Evolutionary conservation across 768 basidiomycete genomes (phyloP).

Genomic region (Phylloporus rhodoxanthus): DNA sequence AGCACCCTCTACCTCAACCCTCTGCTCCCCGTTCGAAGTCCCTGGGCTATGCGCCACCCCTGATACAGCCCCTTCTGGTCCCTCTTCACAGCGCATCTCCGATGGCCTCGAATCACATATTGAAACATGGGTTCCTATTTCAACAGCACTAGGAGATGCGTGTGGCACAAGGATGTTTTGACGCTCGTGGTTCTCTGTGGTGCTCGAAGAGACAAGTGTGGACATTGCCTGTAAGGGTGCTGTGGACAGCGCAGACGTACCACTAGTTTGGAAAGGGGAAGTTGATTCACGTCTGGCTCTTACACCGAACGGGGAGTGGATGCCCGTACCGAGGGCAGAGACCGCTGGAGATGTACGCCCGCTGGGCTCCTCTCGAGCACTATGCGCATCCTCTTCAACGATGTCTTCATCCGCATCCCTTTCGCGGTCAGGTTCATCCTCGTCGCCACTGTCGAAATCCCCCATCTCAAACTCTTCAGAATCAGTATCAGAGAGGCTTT

Average conservation of each 20-base stretch:
- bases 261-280: conserved; percentile 4
- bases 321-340: conserved; percentile 16
- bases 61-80: conserved; percentile 10
- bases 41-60: conserved; percentile 20
- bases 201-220: conserved; percentile 5
- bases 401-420: conserved; percentile 27
- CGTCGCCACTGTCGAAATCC: conserved; percentile 16
- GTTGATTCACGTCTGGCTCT: conserved; percentile 1
- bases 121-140: conserved; percentile 1
- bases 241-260: not conserved
- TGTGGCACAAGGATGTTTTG: not conserved
- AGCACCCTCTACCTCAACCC: conserved; percentile 16
- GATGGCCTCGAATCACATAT: not conserved
- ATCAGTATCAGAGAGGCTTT: conserved; percentile 19
- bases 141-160: conserved; percentile 2
- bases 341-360: conserved; percentile 24
- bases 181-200: conserved; percentile 6
- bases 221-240: conserved; percentile 8
- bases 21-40: conserved; percentile 13
- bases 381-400: conserved; percentile 22
- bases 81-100: conserved; percentile 3
- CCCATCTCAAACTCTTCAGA: conserved; percentile 25
- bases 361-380: conserved; percentile 18
- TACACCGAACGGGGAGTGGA: conserved; percentile 8
- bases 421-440: conserved; percentile 27